Base-by-base conservation (phyloP, 2,329 filamentous ascomycete genomes). In the Graphium sp. region DNA sequence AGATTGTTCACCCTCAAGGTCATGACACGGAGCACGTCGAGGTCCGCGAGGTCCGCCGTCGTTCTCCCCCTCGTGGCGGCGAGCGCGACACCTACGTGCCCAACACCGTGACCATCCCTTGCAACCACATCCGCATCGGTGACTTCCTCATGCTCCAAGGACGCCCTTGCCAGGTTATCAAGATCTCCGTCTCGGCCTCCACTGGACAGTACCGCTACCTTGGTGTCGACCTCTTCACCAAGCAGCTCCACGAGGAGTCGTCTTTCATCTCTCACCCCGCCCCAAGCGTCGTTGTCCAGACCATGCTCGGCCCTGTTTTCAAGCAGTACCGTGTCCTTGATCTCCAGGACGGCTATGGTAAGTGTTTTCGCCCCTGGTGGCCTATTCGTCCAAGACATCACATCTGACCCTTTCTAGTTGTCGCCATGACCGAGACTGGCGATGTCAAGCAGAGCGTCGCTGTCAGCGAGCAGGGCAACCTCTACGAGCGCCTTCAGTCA, bases 261-360 rank as follows among this genome's bases (percentile, higher is more conserved):
- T 87, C 79, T 47, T 94, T 93, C 64, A 75, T 95, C 63, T 85
- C 82, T 61, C 91, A 92, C 78, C 89, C 89, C 40, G 82, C 80
- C 41, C 87, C 87, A 44, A 93, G 82, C 44, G 89, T 98, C 36
- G 74, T 95, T 39, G 87, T 98, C 48, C 89, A 98, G 78, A 95
- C 87, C 65, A 95, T 98, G 84, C 80, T 92, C 42, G 89, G 87
- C 46, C 89, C 89, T 39, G 75, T 95, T 65, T 94, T 95, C 83
- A 95, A 95, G 83, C 89, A 95, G 72, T 98, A 98, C 78, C 85
- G 89, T 50, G 87, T 98, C 53, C 78, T 98, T 37, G 89, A 98
- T 66, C 78, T 98, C 43, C 76, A 84, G 56, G 81, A 92, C 41
- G 85, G 70, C 45, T 45, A 75, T 46, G 32, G 35, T 37, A 37